Base-by-base conservation (phyloP, 441 rosid species). In the Arabidopsis hybrid region DNA sequence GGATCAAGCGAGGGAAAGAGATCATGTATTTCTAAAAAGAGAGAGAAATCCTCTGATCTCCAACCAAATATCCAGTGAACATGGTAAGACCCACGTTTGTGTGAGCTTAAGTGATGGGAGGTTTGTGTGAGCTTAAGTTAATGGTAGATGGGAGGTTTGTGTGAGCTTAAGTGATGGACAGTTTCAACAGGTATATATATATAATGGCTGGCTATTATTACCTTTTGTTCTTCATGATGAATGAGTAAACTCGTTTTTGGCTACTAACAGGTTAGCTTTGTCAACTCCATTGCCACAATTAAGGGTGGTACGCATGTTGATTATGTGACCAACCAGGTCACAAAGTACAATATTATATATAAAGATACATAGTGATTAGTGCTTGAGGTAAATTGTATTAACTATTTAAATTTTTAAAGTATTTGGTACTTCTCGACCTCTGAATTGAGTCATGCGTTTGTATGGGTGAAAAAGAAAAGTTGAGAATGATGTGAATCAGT, bases 291-390 rank as follows among this genome's bases (percentile, higher is more conserved):
- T 40, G 90, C 99, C 11, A 95, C 98, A 10, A 88, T 90, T 81
- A 95, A 95, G 80, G 99, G 98, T 60, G 99, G 98, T 31, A 95
- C 99, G 13, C 99, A 92, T 79, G 99, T 92, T 13, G 99, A 91
- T 71, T 91, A 86, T 56, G 86, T 95, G 14, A 85, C 96, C 32
- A 91, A 85, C 62, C 99, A 95, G 91, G 84, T 95, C 51, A 73
- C 97, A 35, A 93, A 87, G 80, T 81, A 93, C 80, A 83, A 21
- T 21, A 21, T 21, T 21, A 21, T 21, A 21, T 21, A 21, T 21
- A 21, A 21, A 21, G 26, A 21, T 21, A 21, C 26, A 21, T 21
- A 21, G 26, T 21, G 26, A 21, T 21, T 21, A 21, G 26, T 21
- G 26, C 26, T 21, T 21, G 26, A 21, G 26, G 26, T 21, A 21